Base-by-base conservation (phyloP, 2,329 filamentous ascomycete genomes). In the Cyphellophora europaea region DNA sequence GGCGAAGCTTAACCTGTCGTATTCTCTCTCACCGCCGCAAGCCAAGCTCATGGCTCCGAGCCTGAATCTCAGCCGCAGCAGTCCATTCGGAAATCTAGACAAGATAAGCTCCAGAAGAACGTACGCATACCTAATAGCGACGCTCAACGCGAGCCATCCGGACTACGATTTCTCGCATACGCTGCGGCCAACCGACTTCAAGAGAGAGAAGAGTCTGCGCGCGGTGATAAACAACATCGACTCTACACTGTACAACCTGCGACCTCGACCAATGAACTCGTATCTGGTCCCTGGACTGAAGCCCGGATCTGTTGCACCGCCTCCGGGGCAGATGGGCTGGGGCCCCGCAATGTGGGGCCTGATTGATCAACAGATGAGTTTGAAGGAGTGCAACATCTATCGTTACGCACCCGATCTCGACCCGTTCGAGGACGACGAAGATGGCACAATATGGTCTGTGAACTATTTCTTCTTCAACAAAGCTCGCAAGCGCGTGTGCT, bases 381-480 rank as follows among this genome's bases (percentile, higher is more conserved):
- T 96, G 28, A 79, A 83, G 48, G 81, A 93, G 48, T 98, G 91
- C 62, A 81, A 79, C 37, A 77, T 89, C 43, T 96, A 94, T 58
- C 82, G 81, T 37, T 98, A 93, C 62, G 76, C 82, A 33, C 91
- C 91, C 0, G 80, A 86, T 27, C 42, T 44, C 27, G 88, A 94
- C 53, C 86, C 87, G 0, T 94, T 93, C 51, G 82, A 88, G 49
- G 87, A 87, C 44, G 88, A 93, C 41, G 89, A 94, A 42, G 87
- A 95, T 53, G 84, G 85, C 42, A 82, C 88, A 6, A 88, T 98
- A 43, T 98, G 89, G 89, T 87, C 84, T 32, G 71, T 88, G 43
- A 88, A 96, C 58, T 95, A 93, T 61, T 94, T 98, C 66, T 93
- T 96, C 59, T 96, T 95, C 72, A 95, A 93, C 67, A 89, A 89